phyloP scores from a whole-genome alignment of 2,329 filamentous ascomycete species.

The Ophiostoma sp. region DNA sequence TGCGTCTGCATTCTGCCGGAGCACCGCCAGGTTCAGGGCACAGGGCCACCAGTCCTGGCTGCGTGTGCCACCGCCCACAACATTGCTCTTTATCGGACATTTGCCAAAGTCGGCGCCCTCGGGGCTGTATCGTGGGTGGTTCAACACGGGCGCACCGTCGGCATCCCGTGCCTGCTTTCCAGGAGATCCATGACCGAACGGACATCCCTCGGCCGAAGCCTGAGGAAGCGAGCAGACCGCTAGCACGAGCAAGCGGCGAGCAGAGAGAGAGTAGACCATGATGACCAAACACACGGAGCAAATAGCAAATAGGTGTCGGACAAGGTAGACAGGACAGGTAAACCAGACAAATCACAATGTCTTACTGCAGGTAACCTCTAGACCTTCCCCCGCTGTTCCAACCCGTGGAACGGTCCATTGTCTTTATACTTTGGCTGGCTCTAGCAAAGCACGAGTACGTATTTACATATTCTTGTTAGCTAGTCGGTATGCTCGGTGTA shows the following conservation, averaged over 20 bases:
- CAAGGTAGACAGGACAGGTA: not conserved
- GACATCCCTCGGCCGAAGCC: not conserved
- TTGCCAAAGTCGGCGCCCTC: constrained; percentile 6
- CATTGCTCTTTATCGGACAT: constrained; percentile 19
- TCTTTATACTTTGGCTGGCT: not conserved
- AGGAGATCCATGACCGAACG: not conserved
- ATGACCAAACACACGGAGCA: not conserved
- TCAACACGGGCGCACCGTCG: not conserved
- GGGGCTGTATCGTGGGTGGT: not conserved
- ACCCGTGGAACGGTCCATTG: not conserved
- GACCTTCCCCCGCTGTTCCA: not conserved
- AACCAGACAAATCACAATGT: not conserved
- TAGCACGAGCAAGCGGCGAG: not conserved
- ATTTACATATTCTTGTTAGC: not conserved
- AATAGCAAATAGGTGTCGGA: not conserved
- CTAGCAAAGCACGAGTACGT: not conserved
- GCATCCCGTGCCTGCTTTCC: not conserved
- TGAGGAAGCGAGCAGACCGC: not conserved
- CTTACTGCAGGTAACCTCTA: not conserved
- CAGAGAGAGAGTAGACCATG: not conserved
- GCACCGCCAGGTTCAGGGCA: constrained; percentile 60
- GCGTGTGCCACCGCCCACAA: constrained; percentile 58
- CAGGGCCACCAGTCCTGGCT: constrained; percentile 73
- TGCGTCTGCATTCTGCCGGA: constrained; percentile 61
- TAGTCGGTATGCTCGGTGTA: not conserved